A percentile compares a stretch with the other conserved stretches of the same genome.
phyloP scores from a whole-genome alignment of 139 green algal species.

The Chlamydomonas schloesseri region DNA sequence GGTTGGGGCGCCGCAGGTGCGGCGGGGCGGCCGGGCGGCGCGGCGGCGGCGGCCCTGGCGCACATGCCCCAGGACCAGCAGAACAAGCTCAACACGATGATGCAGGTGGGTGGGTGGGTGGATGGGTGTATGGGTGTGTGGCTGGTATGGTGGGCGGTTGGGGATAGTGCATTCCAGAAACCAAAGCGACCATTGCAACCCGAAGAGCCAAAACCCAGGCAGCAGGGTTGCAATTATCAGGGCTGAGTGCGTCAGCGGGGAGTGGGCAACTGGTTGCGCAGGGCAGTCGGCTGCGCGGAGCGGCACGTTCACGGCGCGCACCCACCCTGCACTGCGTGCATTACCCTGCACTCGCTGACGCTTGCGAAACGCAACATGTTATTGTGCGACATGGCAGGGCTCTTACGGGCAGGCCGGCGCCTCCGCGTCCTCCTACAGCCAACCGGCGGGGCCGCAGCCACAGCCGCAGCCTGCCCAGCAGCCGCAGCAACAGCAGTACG shows the following conservation, averaged over 20 bases:
- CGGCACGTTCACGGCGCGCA: too few species aligned
- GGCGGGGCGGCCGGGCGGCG: background rate
- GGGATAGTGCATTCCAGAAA: too few species aligned
- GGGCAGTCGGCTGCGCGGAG: too few species aligned
- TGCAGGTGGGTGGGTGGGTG: slow-evolving; percentile 8
- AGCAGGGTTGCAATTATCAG: too few species aligned
- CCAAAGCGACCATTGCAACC: too few species aligned
- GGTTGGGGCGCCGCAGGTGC: background rate
- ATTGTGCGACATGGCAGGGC: background rate
- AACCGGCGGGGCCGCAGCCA: background rate
- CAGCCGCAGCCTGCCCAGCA: background rate
- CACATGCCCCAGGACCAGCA: slow-evolving; percentile 44
- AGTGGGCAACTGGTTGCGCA: too few species aligned
- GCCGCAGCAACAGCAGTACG: slow-evolving; percentile 30
- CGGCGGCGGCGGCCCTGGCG: slow-evolving; percentile 26
- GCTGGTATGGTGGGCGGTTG: too few species aligned
- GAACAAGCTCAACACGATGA: slow-evolving; percentile 40
- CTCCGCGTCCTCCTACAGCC: background rate
- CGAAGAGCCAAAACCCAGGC: too few species aligned
- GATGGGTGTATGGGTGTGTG: background rate
- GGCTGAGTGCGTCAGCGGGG: too few species aligned
- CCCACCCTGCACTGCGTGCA: too few species aligned
- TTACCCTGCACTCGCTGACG: too few species aligned
- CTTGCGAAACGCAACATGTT: too few species aligned
- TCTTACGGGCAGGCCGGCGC: slow-evolving; percentile 7